Percentiles rank a stretch among this genome's conserved stretches.
phyloP scores from a whole-genome alignment of 805 yeast species.

The Candida silvatica region DNA sequence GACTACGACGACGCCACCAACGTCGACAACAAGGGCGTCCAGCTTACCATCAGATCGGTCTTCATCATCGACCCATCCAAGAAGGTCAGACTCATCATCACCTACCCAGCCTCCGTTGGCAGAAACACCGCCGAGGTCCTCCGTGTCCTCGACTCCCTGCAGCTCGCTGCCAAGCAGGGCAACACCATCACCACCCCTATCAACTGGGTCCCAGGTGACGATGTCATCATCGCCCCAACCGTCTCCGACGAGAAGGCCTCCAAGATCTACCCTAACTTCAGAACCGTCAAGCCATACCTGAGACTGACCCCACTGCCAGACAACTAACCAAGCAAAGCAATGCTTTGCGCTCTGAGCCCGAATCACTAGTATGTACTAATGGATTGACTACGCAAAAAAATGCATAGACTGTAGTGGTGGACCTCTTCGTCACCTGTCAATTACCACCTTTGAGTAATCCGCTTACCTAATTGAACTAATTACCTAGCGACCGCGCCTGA shows the following conservation, averaged over 20 bases:
- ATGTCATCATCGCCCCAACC: constrained; percentile 64
- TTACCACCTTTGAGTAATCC: too few species aligned
- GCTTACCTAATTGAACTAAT: too few species aligned
- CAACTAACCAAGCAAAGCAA: not conserved
- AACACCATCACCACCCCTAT: constrained; percentile 59
- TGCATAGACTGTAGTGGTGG: too few species aligned
- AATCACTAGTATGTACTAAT: too few species aligned
- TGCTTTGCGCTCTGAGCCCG: too few species aligned
- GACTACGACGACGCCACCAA: constrained; percentile 63
- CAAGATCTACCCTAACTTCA: constrained; percentile 52
- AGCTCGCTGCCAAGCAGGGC: constrained; percentile 41
- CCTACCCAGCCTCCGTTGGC: constrained; percentile 71
- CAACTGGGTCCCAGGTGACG: constrained; percentile 66
- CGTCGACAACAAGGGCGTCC: constrained; percentile 54
- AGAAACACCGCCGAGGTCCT: constrained; percentile 70
- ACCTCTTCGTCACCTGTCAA: too few species aligned
- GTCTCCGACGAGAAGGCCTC: constrained; percentile 54
- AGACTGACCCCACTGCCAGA: constrained; percentile 38
- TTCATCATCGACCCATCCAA: constrained; percentile 63
- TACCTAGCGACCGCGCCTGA: too few species aligned
- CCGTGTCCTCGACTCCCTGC: constrained; percentile 63
- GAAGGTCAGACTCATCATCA: constrained; percentile 50
- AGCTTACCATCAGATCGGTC: constrained; percentile 63
- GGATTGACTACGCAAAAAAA: too few species aligned
- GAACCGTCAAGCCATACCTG: constrained; percentile 53